These are phyloP conservation scores for Claviceps maximensis DNA, from an alignment of 2,329 filamentous ascomycete species.

Conservation along the genomic window DNA sequence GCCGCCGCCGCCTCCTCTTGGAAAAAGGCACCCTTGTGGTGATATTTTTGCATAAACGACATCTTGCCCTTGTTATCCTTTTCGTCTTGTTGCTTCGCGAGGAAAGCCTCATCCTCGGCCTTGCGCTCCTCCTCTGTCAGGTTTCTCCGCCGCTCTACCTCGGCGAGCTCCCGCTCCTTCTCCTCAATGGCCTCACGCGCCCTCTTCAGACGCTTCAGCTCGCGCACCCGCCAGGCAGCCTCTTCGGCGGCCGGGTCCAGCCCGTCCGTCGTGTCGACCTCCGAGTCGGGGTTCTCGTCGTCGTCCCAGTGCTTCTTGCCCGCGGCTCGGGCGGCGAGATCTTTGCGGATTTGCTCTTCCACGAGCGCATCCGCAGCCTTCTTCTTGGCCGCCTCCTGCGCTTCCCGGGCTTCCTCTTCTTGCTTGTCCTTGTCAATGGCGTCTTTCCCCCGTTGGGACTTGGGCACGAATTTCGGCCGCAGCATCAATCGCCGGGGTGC, in stretches of 20 bases:
- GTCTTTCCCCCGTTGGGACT: constrained; percentile 33
- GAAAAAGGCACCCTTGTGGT: constrained; percentile 94
- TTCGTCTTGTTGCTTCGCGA: constrained; percentile 69
- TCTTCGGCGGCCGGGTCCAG: constrained; percentile 77
- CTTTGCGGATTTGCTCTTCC: constrained; percentile 76
- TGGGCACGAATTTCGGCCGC: constrained; percentile 51
- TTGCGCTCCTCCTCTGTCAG: constrained; percentile 76
- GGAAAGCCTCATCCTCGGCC: constrained; percentile 67
- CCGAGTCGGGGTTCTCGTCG: constrained; percentile 53
- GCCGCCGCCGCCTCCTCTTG: constrained; percentile 65
- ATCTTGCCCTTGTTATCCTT: constrained; percentile 68
- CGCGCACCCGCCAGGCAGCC: constrained; percentile 86
- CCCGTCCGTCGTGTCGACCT: constrained; percentile 81
- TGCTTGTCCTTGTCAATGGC: constrained; percentile 18
- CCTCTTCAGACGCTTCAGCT: constrained; percentile 77
- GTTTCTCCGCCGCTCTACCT: constrained; percentile 77
- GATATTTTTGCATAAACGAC: constrained; percentile 89
- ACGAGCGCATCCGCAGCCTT: constrained; percentile 68
- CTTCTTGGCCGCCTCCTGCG: constrained; percentile 48
- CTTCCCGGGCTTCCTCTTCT: constrained; percentile 23
- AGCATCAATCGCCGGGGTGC: constrained; percentile 44
- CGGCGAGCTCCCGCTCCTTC: constrained; percentile 72
- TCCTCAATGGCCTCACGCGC: constrained; percentile 75
- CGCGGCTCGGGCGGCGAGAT: constrained; percentile 59
- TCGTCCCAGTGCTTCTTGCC: constrained; percentile 84